Evolutionary conservation across 345 rosid species (phyloP).

Genomic region (Ceriops decandra): DNA sequence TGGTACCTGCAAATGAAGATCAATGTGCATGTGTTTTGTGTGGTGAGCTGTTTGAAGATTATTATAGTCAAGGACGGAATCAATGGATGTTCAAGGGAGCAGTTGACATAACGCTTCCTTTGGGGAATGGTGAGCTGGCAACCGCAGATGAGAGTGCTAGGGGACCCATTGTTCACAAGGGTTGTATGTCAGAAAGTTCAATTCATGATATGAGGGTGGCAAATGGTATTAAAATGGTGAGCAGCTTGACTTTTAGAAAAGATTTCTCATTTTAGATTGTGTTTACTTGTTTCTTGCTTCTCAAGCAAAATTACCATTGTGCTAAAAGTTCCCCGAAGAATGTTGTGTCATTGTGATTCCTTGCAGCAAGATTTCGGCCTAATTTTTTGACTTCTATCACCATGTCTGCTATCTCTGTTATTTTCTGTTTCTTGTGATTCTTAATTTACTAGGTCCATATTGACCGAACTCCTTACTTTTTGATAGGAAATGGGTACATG

Average conservation of each 20-base stretch:
- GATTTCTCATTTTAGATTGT: background rate
- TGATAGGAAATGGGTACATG: constrained; percentile 34
- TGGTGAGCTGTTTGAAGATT: constrained; percentile 88
- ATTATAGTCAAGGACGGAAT: constrained; percentile 46
- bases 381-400: no score
- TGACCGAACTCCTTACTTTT: no score
- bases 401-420: no score
- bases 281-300: background rate
- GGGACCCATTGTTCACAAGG: constrained; percentile 64
- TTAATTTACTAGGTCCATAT: no score
- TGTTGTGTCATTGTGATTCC: background rate
- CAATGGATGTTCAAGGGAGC: constrained; percentile 92
- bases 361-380: background rate
- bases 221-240: constrained; percentile 57
- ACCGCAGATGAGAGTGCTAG: constrained; percentile 25
- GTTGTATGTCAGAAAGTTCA: constrained; percentile 53
- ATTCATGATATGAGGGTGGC: constrained; percentile 48
- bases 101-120: constrained; percentile 42
- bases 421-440: no score
- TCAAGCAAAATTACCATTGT: no score
- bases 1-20: constrained; percentile 74
- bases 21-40: constrained; percentile 81
- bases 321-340: background rate
- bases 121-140: constrained; percentile 17
- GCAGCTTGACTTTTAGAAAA: background rate